Conservation (phyloP, 768 basidiomycete genomes). For the Auricularia sp. region DNA sequence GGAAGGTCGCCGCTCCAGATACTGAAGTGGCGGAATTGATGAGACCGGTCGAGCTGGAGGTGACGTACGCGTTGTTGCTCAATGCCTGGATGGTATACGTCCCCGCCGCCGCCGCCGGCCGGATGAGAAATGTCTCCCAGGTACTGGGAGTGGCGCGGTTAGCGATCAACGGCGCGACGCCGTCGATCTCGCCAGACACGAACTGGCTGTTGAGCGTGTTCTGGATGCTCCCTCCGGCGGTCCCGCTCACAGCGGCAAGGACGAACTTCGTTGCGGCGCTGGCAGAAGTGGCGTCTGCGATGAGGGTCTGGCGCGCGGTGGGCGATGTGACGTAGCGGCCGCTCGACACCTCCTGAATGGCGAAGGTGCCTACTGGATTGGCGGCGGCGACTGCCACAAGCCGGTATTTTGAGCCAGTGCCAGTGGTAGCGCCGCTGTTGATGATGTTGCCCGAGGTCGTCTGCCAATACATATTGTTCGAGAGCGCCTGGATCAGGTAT, state of each 20-base stretch:
- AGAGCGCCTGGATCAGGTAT: not conserved
- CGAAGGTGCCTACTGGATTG: conserved; percentile 23
- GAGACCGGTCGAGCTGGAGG: not conserved
- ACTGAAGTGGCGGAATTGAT: not conserved
- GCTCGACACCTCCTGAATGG: conserved; percentile 16
- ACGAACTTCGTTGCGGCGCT: conserved; percentile 17
- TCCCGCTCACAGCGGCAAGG: conserved; percentile 20
- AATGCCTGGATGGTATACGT: conserved; percentile 24
- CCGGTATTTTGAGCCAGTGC: not conserved
- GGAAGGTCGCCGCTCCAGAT: not conserved
- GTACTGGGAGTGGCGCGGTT: conserved; percentile 18
- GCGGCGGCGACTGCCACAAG: conserved; percentile 1
- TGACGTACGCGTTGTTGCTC: conserved; percentile 21
- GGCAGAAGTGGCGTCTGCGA: conserved; percentile 15
- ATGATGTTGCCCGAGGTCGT: not conserved
- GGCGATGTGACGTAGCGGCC: conserved; percentile 17
- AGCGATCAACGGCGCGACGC: conserved; percentile 18
- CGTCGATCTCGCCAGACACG: conserved; percentile 25
- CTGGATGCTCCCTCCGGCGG: conserved; percentile 10
- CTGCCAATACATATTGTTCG: not conserved
- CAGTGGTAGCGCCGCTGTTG: not conserved
- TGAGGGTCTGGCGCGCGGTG: conserved; percentile 16
- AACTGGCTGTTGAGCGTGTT: conserved; percentile 16
- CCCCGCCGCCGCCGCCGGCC: conserved; percentile 17
- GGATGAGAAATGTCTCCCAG: conserved; percentile 23